These are phyloP conservation scores for Gynandropsis gynandra DNA, from an alignment of 345 rosid species.

Conservation along the genomic window DNA sequence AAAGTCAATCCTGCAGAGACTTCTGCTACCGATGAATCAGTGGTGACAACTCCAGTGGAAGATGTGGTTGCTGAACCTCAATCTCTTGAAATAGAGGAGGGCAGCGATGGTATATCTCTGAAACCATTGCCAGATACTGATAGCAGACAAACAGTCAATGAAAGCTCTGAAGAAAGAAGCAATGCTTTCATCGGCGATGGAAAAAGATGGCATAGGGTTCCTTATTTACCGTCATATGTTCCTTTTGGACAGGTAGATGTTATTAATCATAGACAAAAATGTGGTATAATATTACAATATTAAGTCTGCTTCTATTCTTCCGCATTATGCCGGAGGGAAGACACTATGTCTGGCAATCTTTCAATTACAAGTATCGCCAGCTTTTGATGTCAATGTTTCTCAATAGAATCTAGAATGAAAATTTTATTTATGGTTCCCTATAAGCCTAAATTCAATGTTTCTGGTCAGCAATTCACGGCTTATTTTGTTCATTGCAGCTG, in stretches of 20 bases:
- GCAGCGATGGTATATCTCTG: conserved; percentile 86
- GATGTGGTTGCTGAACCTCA: conserved; percentile 64
- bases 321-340: background rate
- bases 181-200: conserved; percentile 32
- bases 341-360: conserved; percentile 5
- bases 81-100: conserved; percentile 93
- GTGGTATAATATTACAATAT: background rate
- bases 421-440: background rate
- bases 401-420: conserved; percentile 1
- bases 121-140: conserved; percentile 54
- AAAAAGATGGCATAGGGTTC: conserved; percentile 63
- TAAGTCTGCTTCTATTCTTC: conserved; percentile 6
- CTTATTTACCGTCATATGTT: conserved; percentile 84
- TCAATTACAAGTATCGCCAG: conserved; percentile 1
- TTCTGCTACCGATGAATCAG: conserved; percentile 37
- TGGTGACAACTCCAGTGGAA: conserved; percentile 37
- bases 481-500: conserved; percentile 40
- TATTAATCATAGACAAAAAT: conserved; percentile 1
- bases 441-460: background rate
- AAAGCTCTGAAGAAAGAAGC: conserved; percentile 35
- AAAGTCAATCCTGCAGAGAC: conserved; percentile 37
- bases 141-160: conserved; percentile 29
- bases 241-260: conserved; percentile 87
- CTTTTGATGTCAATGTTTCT: background rate
- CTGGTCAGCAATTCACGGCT: background rate